Percentiles rank a stretch among this genome's conserved stretches.
Conservation (phyloP, 805 yeast genomes). For the Starmera amethionina region DNA sequence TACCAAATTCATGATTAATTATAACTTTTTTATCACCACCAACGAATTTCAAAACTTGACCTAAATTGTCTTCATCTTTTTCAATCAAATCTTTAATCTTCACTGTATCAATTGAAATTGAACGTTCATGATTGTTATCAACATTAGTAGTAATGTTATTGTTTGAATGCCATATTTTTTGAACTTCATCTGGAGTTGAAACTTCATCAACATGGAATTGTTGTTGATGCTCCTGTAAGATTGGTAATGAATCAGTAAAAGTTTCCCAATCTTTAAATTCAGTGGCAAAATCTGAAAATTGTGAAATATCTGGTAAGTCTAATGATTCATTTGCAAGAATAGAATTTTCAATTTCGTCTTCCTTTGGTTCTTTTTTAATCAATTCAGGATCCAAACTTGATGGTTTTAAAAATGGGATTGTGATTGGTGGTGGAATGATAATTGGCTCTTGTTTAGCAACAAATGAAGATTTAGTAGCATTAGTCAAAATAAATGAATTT, state of each 20-base stretch:
- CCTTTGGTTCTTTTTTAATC: too few species aligned
- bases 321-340: conserved; percentile 1
- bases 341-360: too few species aligned
- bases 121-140: neutral
- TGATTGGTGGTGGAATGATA: too few species aligned
- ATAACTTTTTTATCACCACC: conserved; percentile 12
- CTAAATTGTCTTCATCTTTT: conserved; percentile 4
- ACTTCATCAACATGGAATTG: neutral
- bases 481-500: conserved; percentile 14
- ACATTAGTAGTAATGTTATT: neutral
- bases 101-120: conserved; percentile 8
- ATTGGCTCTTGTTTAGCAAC: too few species aligned
- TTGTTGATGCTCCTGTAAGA: neutral
- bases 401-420: too few species aligned
- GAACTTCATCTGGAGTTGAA: conserved; percentile 3
- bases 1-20: conserved; percentile 11
- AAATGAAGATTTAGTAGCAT: conserved; percentile 13
- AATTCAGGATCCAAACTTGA: too few species aligned
- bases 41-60: conserved; percentile 5
- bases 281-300: conserved; percentile 37
- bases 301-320: conserved; percentile 34
- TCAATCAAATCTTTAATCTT: conserved; percentile 10
- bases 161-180: conserved; percentile 15
- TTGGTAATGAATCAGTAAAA: neutral
- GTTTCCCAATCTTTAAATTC: conserved; percentile 28